A percentile compares a stretch with the other conserved stretches of the same genome.
Conservation (phyloP, 148 eudicot species). For the Fagopyrum tataricum region DNA sequence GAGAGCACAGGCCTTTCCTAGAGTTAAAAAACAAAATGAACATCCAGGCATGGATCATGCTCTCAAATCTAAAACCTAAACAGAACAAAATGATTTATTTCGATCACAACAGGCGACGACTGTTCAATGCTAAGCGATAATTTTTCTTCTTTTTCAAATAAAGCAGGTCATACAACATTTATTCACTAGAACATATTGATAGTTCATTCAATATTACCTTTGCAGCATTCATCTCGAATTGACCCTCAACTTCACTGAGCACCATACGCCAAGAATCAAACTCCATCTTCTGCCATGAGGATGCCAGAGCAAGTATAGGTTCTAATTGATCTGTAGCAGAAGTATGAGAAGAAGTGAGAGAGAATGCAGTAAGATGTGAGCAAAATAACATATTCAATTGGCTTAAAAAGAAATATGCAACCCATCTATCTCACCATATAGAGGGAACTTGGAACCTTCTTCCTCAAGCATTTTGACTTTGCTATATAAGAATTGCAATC, state of each 20-base stretch:
- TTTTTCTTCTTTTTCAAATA: background rate
- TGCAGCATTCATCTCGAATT: constrained; percentile 79
- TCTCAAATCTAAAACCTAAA: background rate
- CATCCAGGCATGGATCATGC: background rate
- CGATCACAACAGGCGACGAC: background rate
- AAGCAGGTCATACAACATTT: background rate
- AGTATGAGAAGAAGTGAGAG: constrained; percentile 5
- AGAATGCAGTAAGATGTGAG: background rate
- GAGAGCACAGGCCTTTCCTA: background rate
- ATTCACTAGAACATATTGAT: background rate
- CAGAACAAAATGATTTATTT: background rate
- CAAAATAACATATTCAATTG: background rate
- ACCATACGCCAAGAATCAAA: constrained; percentile 67
- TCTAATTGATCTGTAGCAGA: constrained; percentile 46
- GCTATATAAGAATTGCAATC: constrained; percentile 68
- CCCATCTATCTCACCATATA: constrained; percentile 40
- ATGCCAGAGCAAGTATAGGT: constrained; percentile 49
- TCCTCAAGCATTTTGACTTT: constrained; percentile 59
- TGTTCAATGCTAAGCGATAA: background rate
- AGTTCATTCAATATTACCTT: constrained; percentile 35
- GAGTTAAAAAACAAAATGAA: background rate
- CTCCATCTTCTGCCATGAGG: constrained; percentile 79
- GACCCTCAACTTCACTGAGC: constrained; percentile 70
- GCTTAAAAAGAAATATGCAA: background rate
- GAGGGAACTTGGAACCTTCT: constrained; percentile 68